Evolutionary conservation across 768 basidiomycete genomes (phyloP).

Genomic region (Suillus decipiens): DNA sequence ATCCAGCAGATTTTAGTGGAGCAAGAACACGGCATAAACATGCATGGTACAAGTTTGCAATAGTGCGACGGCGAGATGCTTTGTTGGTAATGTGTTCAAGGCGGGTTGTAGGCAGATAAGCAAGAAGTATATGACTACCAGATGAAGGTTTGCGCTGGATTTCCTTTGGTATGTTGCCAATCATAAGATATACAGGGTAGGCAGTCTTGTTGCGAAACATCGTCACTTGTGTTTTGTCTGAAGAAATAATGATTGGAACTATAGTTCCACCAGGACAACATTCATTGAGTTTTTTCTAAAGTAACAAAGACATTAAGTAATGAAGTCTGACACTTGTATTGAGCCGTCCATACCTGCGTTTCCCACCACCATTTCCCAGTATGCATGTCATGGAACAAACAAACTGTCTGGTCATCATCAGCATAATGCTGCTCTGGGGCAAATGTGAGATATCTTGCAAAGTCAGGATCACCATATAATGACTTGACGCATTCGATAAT

Average conservation of each 20-base stretch:
- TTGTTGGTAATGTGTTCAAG: conserved; percentile 9
- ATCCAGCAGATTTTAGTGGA: conserved; percentile 32
- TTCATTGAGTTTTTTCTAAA: conserved; percentile 21
- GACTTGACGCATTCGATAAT: conserved; percentile 38
- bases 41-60: conserved; percentile 18
- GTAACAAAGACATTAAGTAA: conserved; percentile 1
- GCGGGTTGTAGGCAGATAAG: too few species aligned
- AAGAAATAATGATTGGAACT: conserved; percentile 21
- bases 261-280: conserved; percentile 12
- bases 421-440: conserved; percentile 40
- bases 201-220: conserved; percentile 22
- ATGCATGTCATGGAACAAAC: conserved; percentile 44
- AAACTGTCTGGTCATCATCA: conserved; percentile 25
- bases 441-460: conserved; percentile 32
- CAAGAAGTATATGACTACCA: too few species aligned
- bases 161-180: conserved; percentile 13
- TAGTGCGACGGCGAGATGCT: conserved; percentile 25
- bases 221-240: conserved; percentile 21
- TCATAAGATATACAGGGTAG: conserved; percentile 24
- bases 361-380: conserved; percentile 56
- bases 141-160: conserved; percentile 8
- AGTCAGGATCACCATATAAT: conserved; percentile 37
- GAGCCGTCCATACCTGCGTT: conserved; percentile 39
- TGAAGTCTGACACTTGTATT: not conserved
- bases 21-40: conserved; percentile 32